Evolutionary conservation across 805 yeast species (phyloP), one percentile per base, ranked within the genome.

Genomic region (Kodamaea kakaduensis): DNA sequence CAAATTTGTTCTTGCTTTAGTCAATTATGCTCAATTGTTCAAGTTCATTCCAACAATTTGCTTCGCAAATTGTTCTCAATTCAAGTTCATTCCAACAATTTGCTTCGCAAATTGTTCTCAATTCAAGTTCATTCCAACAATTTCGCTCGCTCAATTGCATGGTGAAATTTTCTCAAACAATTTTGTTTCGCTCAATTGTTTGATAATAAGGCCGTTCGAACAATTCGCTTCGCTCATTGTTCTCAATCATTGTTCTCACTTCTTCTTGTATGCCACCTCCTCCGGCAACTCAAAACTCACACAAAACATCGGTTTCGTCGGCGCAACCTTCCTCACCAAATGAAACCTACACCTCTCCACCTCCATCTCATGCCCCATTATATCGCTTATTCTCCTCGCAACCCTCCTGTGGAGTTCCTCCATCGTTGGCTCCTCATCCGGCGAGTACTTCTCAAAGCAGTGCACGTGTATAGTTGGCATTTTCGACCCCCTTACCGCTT

Each of bases 261-360:
- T 22, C 35, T 21, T 25, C 13, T 13, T 56, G 35, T 79, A 80
- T 6, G 84, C 86, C 35, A 81, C 78, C 39, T 71, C 77, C 46
- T 67, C 70, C 0, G 95, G 94, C 20, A 93, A 67, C 49, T 59
- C 58, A 59, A 89, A 89, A 5, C 88, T 69, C 3, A 87, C 84
- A 60, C 97, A 87, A 55, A 76, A 89, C 98, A 93, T 93, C 21
- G 90, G 90, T 54, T 93, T 93, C 5, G 97, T 86, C 3, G 98
- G 98, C 1, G 98, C 90, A 6, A 93, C 98, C 55, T 80, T 81
- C 54, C 99, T 77, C 7, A 93, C 98, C 45, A 82, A 64, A 51
- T 90, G 97, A 59, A 90, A 84, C 0, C 60, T 51, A 24, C 84
- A 59, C 0, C 62, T 54, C 3, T 67, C 68, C 9, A 77, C 62